A percentile compares a stretch with the other conserved stretches of the same genome.
Conservation (phyloP, 768 basidiomycete species). For the Kondoa malvinella region DNA sequence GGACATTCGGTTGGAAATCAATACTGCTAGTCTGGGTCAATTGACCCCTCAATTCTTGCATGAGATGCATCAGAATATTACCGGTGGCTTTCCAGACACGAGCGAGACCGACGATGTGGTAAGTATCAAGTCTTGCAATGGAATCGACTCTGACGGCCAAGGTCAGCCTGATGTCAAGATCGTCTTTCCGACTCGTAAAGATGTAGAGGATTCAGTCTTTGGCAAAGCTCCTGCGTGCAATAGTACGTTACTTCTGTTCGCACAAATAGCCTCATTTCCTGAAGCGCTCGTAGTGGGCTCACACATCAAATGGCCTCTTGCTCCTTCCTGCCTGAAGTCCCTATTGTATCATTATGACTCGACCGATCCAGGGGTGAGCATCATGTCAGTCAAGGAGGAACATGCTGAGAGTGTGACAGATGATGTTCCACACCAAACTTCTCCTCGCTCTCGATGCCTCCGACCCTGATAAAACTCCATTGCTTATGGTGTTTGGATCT, state of each 20-base stretch:
- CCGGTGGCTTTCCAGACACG: neutral
- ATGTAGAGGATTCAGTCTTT: neutral
- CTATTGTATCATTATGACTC: neutral
- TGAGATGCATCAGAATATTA: neutral
- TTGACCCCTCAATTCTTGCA: neutral
- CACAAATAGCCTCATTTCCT: too few relatives aligned
- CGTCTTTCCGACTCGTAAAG: neutral
- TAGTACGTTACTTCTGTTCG: too few relatives aligned
- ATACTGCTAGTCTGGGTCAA: neutral
- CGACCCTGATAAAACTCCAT: neutral
- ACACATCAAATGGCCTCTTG: neutral
- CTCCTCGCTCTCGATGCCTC: neutral
- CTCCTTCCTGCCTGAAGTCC: neutral
- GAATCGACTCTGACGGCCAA: neutral
- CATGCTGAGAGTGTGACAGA: neutral
- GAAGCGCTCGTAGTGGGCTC: too few relatives aligned
- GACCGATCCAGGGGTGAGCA: neutral
- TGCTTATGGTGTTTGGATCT: neutral
- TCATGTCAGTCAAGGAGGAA: too few relatives aligned
- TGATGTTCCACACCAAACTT: neutral
- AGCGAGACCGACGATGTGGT: neutral
- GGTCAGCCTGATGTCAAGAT: neutral
- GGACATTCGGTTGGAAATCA: neutral
- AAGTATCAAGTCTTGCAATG: neutral
- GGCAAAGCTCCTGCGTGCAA: neutral